Evolutionary conservation across 306 rosid genomes (phyloP).

Genomic region (Cucumis melo): DNA sequence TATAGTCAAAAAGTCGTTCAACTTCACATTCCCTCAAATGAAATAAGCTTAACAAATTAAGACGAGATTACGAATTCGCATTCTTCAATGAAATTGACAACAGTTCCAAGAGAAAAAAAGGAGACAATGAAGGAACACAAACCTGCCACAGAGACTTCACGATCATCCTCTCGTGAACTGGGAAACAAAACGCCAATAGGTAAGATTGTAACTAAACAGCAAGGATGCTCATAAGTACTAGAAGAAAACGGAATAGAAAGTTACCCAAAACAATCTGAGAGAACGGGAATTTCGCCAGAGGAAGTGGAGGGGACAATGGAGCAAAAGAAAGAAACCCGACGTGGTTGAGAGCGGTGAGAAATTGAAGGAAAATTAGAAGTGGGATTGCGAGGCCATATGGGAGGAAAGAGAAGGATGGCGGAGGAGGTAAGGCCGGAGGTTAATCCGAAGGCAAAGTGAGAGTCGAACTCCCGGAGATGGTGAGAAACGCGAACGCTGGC

Average conservation of each 20-base stretch:
- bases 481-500: conserved; percentile 34
- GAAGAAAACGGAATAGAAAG: background rate
- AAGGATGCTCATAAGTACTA: background rate
- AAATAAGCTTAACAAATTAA: background rate
- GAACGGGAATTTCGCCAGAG: conserved; percentile 23
- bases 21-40: background rate
- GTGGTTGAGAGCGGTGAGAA: conserved; percentile 4
- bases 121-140: conserved; percentile 17
- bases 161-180: conserved; percentile 56
- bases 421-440: conserved; percentile 17
- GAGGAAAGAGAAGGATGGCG: conserved; percentile 19
- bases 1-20: background rate
- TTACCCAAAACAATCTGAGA: conserved; percentile 47
- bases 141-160: conserved; percentile 59
- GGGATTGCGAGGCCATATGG: conserved; percentile 21
- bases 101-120: background rate
- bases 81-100: background rate
- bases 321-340: conserved; percentile 12
- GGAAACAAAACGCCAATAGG: background rate
- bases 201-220: background rate
- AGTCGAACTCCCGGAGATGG: conserved; percentile 44
- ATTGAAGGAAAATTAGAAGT: background rate
- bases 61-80: background rate
- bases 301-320: conserved; percentile 28
- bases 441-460: conserved; percentile 15